Base-by-base conservation (phyloP, 805 yeast species). In the Saccharomycopsis sp. region DNA sequence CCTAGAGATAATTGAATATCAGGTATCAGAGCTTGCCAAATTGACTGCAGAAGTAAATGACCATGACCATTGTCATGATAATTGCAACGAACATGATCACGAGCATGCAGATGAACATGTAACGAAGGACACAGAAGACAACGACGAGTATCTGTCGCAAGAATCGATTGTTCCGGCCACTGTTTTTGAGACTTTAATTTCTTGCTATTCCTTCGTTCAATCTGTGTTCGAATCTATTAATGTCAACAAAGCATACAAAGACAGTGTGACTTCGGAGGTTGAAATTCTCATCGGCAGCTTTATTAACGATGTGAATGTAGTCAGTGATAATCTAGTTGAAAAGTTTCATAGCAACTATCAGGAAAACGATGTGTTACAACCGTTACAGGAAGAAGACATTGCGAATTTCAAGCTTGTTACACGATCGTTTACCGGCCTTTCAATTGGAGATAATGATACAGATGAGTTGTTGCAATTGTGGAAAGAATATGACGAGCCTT, bases 81-180 rank as follows among this genome's bases (percentile, higher is more conserved):
- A 38, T 47, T 2, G 20, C 9, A n/a, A 51, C 34, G 54, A 20
- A 2, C 20, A 47, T 17, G 50, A 38, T 3, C 52, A 51, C 17
- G 42, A 51, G 14, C 34, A 56, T 17, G 23, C 17, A 35, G 53
- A 56, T 17, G 52, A 23, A n/a, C 55, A 57, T 8, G n/a, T n/a
- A n/a, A 9, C 38, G 9, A 29, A 29, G 5, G 38, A 17, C 25
- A 7, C 34, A 22, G 25, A 15, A 3, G 51, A 41, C 19, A 53
- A 47, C 12, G 58, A 56, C 20, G 63, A 61, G 24, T 58, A 47
- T 41, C 29, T 54, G 8, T 52, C 60, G 1, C 58, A 56, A 22
- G 63, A 57, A 49, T 54, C 63, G 3, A 56, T 61, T 56, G 59
- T 61, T 23, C 63, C 63, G 3, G 23, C 56, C 2, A 59, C 62